Evolutionary conservation across 768 basidiomycete species (phyloP), one percentile per base, ranked within the genome.

Genomic region (Termitomyces sp.): DNA sequence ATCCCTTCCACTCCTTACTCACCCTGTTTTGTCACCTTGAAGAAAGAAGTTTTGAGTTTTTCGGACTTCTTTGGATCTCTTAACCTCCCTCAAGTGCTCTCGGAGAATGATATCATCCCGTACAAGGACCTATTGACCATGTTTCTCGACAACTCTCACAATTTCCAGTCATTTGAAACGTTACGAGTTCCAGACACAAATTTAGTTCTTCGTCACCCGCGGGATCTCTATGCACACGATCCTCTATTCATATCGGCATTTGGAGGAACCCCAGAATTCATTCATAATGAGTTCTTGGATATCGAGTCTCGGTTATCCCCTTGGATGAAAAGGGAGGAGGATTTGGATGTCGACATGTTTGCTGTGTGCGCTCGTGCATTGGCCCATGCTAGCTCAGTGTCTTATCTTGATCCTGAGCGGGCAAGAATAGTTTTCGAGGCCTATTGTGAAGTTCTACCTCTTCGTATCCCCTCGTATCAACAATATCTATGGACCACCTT

Each of bases 221-320:
- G 64, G 30, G 63, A 66, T 0, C 67, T 79, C 1, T 77, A 73
- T 59, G 69, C 73, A 8, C 70, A 71, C 10, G 67, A 74, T 28
- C 61, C 60, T 1, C 63, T 78, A 14, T 78, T 78, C 48, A 52
- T 67, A 18, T 70, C 70, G 8, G 72, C 72, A 1, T 79, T 78
- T 46, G 50, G 58, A 5, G 60, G 68, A 32, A 69, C 73, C 0
- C 50, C 62, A 0, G 54, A 59, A 36, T 76, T 80, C 54, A 60
- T 80, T 2, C 65, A 66, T 11, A 57, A 65, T 1, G 59, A 50
- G 0, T 74, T 75, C 36, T 44, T 58, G 10, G 63, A 70, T 6
- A 56, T 77, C 33, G 74, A 75, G 47, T 18, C 45, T 0, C 22
- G 56, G 0, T 67, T 79, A 2, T 59, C 59, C 3, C 35, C 41